Base-by-base conservation (phyloP, 139 green algal species). In the Desmodesmus armatus region DNA sequence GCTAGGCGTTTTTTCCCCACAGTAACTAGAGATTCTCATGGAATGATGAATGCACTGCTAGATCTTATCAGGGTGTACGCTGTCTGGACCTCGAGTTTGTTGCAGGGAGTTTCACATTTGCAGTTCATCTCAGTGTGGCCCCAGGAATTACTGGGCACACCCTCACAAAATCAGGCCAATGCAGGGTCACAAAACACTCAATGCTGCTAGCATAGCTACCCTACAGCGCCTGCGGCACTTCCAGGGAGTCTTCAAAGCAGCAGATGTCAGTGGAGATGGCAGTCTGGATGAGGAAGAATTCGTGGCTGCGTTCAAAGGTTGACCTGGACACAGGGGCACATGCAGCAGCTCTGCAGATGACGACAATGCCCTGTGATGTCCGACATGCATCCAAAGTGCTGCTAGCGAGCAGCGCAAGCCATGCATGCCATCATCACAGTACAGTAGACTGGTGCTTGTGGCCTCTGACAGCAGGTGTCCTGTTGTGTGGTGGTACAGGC, bases 201-300 rank as follows among this genome's bases (percentile, higher is more conserved):
- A n/a, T n/a, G n/a, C n/a, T n/a, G n/a, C n/a, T n/a, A n/a, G n/a
- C n/a, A n/a, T n/a, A n/a, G n/a, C n/a, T n/a, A n/a, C n/a, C n/a
- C n/a, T 69, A 39, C 60, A 69, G n/a, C n/a, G 35, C n/a, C 25
- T 69, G 60, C 60, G 60, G 60, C 60, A 40, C n/a, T 29, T 69
- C 7, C n/a, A 69, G 60, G 35, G n/a, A 40, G 60, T 69, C 13
- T 80, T 80, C 58, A 72, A n/a, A 27, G n/a, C 49, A 49, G 77
- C 77, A 47, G 77, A 83, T 41, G 29, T n/a, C 17, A 43, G 74
- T 44, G n/a, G 77, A 27, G 60, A 41, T 44, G 77, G 77, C 3
- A 25, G 62, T 37, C 77, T 83, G 55, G 55, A 74, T 23, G 60
- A 75, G 58, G 77, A 74, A 0, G 77, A 73, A n/a, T 83, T 83